These are phyloP conservation scores for Musa beccarii DNA, from an alignment of 176 grass and related monocot genomes.

Conservation along the genomic window DNA sequence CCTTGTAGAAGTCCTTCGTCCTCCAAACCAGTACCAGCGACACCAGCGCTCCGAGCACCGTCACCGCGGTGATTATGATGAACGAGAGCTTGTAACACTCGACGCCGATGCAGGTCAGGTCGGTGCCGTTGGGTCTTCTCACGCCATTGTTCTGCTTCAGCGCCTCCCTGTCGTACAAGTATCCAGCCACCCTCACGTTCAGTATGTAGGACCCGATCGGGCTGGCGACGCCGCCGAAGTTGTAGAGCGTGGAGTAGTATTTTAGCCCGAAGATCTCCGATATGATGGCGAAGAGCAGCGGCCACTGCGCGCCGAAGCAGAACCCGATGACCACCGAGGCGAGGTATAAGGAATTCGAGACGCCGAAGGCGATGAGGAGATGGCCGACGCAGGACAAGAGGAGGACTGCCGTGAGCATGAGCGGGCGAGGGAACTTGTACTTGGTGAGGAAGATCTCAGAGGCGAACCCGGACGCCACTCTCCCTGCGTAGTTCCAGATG, in stretches of 20 bases:
- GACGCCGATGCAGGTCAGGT: constrained; percentile 24
- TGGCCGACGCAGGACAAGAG: constrained; percentile 18
- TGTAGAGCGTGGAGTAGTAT: constrained; percentile 47
- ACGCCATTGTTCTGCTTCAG: constrained; percentile 4
- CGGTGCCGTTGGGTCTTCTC: not conserved
- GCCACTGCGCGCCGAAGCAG: constrained; percentile 36
- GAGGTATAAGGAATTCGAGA: constrained; percentile 25
- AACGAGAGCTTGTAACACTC: constrained; percentile 37
- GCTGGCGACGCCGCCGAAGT: constrained; percentile 18
- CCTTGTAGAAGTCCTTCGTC: constrained; percentile 30
- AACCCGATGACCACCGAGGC: constrained; percentile 31
- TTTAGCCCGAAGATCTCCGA: constrained; percentile 44
- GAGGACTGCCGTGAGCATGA: constrained; percentile 19
- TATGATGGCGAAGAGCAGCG: constrained; percentile 28
- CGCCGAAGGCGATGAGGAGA: constrained; percentile 33
- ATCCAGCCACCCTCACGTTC: constrained; percentile 39
- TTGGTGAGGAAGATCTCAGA: constrained; percentile 22
- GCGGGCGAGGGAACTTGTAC: constrained; percentile 19
- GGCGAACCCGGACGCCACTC: constrained; percentile 28
- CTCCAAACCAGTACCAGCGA: constrained; percentile 29
- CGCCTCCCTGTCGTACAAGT: constrained; percentile 40
- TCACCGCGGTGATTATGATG: constrained; percentile 21
- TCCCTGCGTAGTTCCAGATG: constrained; percentile 50
- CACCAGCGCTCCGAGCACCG: constrained; percentile 12
- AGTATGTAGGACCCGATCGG: constrained; percentile 38